Conservation (phyloP, 2,329 filamentous ascomycete species). For the Trichoderma koningiopsis region DNA sequence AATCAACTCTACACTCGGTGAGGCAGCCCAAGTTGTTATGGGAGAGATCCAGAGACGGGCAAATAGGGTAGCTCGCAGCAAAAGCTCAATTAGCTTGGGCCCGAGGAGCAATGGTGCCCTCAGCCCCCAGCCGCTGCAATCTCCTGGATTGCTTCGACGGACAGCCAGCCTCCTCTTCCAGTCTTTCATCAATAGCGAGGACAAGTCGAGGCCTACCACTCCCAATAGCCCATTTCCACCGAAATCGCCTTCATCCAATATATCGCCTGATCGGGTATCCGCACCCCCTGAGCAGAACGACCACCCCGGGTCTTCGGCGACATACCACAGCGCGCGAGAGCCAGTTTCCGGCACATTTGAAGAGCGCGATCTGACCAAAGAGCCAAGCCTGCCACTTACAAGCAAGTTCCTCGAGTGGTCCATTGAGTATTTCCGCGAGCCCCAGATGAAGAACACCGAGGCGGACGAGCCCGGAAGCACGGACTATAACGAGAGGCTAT, state of each 20-base stretch:
- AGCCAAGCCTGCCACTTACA: slow-evolving; percentile 70
- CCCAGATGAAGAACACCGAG: slow-evolving; percentile 96
- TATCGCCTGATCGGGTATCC: slow-evolving; percentile 46
- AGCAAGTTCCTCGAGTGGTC: slow-evolving; percentile 94
- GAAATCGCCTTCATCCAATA: slow-evolving; percentile 41
- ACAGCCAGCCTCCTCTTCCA: slow-evolving; percentile 66
- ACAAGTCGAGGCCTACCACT: slow-evolving; percentile 42
- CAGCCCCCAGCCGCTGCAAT: slow-evolving; percentile 50
- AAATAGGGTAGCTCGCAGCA: slow-evolving; percentile 48
- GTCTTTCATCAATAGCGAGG: slow-evolving; percentile 57
- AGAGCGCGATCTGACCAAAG: slow-evolving; percentile 59
- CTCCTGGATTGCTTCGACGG: slow-evolving; percentile 61
- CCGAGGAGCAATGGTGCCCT: slow-evolving; percentile 49
- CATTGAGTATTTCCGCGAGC: slow-evolving; percentile 95
- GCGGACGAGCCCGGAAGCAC: slow-evolving; percentile 94
- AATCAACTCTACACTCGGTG: slow-evolving; percentile 73
- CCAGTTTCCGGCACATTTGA: slow-evolving; percentile 78
- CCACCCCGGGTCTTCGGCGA: slow-evolving; percentile 62
- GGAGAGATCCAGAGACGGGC: slow-evolving; percentile 67
- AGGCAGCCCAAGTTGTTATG: slow-evolving; percentile 70
- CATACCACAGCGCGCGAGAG: slow-evolving; percentile 74
- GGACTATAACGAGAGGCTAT: slow-evolving; percentile 93
- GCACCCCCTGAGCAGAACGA: slow-evolving; percentile 76
- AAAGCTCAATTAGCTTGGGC: slow-evolving; percentile 44
- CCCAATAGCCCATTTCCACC: slow-evolving; percentile 35